Percentiles rank a stretch among this genome's conserved stretches.
These are phyloP conservation scores for Fusarium hainanense DNA, from an alignment of 2,329 filamentous ascomycete species.

Conservation along the genomic window DNA sequence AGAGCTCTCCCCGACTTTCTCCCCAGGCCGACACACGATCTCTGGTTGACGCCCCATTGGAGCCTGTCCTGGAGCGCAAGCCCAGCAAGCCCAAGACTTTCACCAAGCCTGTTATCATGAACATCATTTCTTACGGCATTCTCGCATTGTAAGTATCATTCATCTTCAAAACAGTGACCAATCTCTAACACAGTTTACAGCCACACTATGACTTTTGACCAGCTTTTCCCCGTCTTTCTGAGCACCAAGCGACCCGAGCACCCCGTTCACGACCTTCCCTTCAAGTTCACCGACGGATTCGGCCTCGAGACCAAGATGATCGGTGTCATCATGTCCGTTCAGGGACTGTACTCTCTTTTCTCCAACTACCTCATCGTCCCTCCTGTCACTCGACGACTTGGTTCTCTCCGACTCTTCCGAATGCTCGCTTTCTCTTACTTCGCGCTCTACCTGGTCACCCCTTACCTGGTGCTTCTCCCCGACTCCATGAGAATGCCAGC, in stretches of 20 bases:
- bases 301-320: slow-evolving; percentile 85
- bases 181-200: slow-evolving; percentile 59
- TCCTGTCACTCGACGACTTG: slow-evolving; percentile 77
- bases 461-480: slow-evolving; percentile 89
- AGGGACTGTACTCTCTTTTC: slow-evolving; percentile 90
- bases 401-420: slow-evolving; percentile 84
- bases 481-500: slow-evolving; percentile 75
- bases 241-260: slow-evolving; percentile 70
- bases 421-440: slow-evolving; percentile 86
- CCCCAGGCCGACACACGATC: slow-evolving; percentile 46
- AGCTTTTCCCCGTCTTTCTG: slow-evolving; percentile 91
- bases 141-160: slow-evolving; percentile 83
- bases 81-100: slow-evolving; percentile 69
- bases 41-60: slow-evolving; percentile 22
- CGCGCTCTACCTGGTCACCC: slow-evolving; percentile 84
- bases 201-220: slow-evolving; percentile 97
- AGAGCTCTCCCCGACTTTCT: slow-evolving; percentile 63
- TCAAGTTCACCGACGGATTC: slow-evolving; percentile 90
- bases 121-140: slow-evolving; percentile 90
- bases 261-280: slow-evolving; percentile 73
- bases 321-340: slow-evolving; percentile 86
- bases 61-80: slow-evolving; percentile 33
- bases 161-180: not conserved
- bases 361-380: slow-evolving; percentile 89
- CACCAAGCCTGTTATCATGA: slow-evolving; percentile 84